phyloP scores from a whole-genome alignment of 2,329 filamentous ascomycete genomes.

The Rhexocercosporidium sp. region DNA sequence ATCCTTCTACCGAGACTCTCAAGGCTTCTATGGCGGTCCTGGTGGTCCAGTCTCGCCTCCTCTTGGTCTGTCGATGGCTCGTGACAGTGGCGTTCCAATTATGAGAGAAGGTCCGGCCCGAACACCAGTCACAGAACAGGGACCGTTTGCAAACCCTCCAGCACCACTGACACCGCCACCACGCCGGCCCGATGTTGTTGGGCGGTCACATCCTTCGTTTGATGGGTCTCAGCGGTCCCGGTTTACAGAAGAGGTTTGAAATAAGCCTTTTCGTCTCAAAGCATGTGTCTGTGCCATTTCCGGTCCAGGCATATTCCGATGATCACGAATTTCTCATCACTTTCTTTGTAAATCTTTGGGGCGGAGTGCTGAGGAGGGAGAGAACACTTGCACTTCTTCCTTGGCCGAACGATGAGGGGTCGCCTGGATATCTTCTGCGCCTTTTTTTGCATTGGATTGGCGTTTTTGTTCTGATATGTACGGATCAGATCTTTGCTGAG shows the following conservation, averaged over 20 bases:
- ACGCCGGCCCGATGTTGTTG: slow-evolving; percentile 42
- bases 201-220: slow-evolving; percentile 49
- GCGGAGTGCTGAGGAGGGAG: slow-evolving; percentile 5
- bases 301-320: slow-evolving; percentile 23
- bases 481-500: slow-evolving; percentile 30
- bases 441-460: slow-evolving; percentile 35
- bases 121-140: slow-evolving; percentile 62
- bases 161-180: slow-evolving; percentile 30
- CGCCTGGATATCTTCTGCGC: slow-evolving; percentile 23
- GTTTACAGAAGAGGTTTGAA: slow-evolving; percentile 53
- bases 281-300: slow-evolving; percentile 21
- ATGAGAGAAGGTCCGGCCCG: slow-evolving; percentile 69
- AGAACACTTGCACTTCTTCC: slow-evolving; percentile 12
- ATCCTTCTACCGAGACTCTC: slow-evolving; percentile 60
- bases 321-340: slow-evolving; percentile 32
- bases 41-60: slow-evolving; percentile 35
- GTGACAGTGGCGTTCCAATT: slow-evolving; percentile 62
- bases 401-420: slow-evolving; percentile 18
- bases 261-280: slow-evolving; percentile 30
- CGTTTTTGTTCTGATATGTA: slow-evolving; percentile 34
- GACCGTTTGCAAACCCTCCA: slow-evolving; percentile 47
- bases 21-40: slow-evolving; percentile 47
- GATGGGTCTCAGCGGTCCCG: slow-evolving; percentile 51
- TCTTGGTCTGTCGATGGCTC: slow-evolving; percentile 41
- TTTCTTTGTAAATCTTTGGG: slow-evolving; percentile 30